phyloP scores from a whole-genome alignment of 306 rosid species.

The Sechiopsis laciniata region DNA sequence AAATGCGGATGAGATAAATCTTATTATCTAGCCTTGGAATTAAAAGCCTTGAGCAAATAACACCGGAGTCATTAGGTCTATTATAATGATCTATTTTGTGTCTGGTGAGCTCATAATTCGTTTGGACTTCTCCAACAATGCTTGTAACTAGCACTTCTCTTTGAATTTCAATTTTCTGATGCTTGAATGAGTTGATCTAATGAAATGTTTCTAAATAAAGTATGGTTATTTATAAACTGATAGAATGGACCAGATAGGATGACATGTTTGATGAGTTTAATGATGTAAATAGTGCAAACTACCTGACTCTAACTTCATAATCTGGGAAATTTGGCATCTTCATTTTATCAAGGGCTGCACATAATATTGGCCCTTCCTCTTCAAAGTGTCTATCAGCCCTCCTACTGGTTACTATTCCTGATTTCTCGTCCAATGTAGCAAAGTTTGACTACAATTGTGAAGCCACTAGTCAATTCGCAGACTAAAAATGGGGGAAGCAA shows the following conservation, averaged over 20 bases:
- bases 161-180: neutral
- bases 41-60: neutral
- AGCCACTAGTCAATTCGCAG: neutral
- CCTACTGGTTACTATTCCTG: conserved; percentile 70
- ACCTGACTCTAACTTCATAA: conserved; percentile 94
- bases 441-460: conserved; percentile 64
- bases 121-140: no score
- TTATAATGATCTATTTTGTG: neutral
- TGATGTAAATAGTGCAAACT: neutral
- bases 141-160: neutral
- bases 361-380: conserved; percentile 87
- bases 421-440: conserved; percentile 83
- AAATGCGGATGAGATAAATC: neutral
- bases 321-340: conserved; percentile 85
- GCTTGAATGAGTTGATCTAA: conserved; percentile 3
- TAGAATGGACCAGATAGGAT: neutral
- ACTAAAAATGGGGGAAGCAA: neutral
- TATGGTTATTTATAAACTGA: neutral
- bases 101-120: no score
- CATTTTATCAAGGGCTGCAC: conserved; percentile 84
- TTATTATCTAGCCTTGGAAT: neutral
- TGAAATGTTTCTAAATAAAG: neutral
- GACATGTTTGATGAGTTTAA: neutral
- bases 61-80: neutral
- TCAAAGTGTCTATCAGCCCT: conserved; percentile 97